Evolutionary conservation across 345 rosid species (phyloP), one percentile per base, ranked within the genome.

Genomic region (Nephelium lappaceum): DNA sequence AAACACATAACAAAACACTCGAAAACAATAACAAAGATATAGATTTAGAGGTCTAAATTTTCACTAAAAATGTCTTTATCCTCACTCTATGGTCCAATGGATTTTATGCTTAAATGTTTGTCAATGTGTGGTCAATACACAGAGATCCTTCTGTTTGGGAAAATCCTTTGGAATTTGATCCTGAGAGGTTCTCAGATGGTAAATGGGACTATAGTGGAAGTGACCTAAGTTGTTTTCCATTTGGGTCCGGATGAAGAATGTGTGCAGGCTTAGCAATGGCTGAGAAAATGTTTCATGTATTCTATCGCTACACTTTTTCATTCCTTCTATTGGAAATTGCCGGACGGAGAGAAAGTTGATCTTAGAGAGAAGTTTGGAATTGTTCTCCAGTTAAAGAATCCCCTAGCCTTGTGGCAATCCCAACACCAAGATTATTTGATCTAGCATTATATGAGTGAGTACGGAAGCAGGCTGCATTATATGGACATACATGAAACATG

Each of bases 201-300:
- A 77, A 73, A 36, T 88, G 79, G 81, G 98, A 91, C 67, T 89
- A 79, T 43, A 87, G 83, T n/a, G 97, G 95, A 62, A 84, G 58
- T 2, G 84, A 94, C 63, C 87, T 87, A 69, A 84, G 42, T 12
- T 92, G 78, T 83, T 77, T 92, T 21, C 98, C 97, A n/a, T 94
- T 94, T n/a, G 97, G 97, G 77, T 91, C 95, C 3, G 97, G 98
- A 2, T 65, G 95, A n/a, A 90, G 98, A 80, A 92, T 85, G 0
- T 94, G 95, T 16, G 95, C 86, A 0, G 98, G 97, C 2, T 74
- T 88, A 4, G 92, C 91, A 5, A 87, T 92, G 83, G 95, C 92
- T 0, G 95, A 92, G 85, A 87, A 91, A 86, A 88, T 92, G 94
- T n/a, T 86, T 91, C 79, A 10, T 90, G 77, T 87, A 87, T 70